Evolutionary conservation across 2,329 filamentous ascomycete species (phyloP), one percentile per base, ranked within the genome.

Genomic region (Furcasterigmium furcatum): DNA sequence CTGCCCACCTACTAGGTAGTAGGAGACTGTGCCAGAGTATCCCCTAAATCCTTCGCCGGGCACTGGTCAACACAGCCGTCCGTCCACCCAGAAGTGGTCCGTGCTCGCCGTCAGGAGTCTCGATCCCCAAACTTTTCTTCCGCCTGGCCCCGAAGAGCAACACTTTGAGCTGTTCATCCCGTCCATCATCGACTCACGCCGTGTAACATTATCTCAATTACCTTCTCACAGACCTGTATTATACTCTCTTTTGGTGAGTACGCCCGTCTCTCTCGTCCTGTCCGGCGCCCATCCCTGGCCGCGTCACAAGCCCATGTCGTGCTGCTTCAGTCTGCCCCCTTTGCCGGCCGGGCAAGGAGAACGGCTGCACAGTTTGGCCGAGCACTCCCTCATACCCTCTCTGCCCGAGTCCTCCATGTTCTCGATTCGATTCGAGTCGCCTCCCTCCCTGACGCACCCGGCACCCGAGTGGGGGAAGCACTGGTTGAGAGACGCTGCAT

Each of bases 101-200:
- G 24, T 27, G 24, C 24, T 12, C 24, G 12, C 7, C 24, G 24
- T 12, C 24, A 7, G 7, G 24, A 27, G 24, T 27, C 24, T n/a
- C n/a, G n/a, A 12, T 38, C 36, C 24, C 36, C 20, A 40, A 24
- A 40, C 38, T 40, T 40, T 40, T 40, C 18, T 24, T n/a, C 22
- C 24, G 24, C 24, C 6, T 25, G 14, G 21, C 36, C 36, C 12
- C 24, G 19, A 27, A 25, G n/a, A 18, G 22, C 14, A 25, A 12
- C 22, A 22, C 24, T n/a, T n/a, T n/a, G n/a, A 12, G 12, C 24
- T 27, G 24, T 27, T 18, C 22, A 16, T n/a, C 21, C 25, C 38
- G 14, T 40, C 38, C 38, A 27, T 27, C 24, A 27, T 7, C 24
- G 24, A 7, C 7, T 27, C 24, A 27, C 24, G 12, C 24, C 24